Base-by-base conservation (phyloP, 2,329 filamentous ascomycete genomes). In the Sporothrix inflata region DNA sequence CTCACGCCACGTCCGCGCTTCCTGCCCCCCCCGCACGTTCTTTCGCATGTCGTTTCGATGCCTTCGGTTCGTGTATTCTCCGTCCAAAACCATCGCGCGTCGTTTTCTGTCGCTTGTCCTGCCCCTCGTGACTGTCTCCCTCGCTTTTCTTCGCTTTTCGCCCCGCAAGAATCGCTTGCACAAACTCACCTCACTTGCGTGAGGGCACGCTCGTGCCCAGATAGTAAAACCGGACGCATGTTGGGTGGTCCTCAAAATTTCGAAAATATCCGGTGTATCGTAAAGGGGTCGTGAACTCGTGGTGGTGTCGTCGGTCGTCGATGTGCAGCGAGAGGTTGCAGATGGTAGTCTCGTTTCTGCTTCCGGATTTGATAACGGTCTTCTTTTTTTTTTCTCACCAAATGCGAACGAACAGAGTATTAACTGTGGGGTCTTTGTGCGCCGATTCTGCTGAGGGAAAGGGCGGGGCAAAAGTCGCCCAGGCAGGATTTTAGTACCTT, bases 171-270 rank as follows among this genome's bases (percentile, higher is more conserved):
- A 47, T n/a, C 34, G 38, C 45, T 53, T 42, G 34, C n/a, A 4
- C 38, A 12, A 49, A 72, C 75, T 40, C 70, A 77, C 75, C 71
- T 76, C 84, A 98, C 95, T 84, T 98, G 94, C 81, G 94, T 97
- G 84, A 97, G 89, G 84, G 94, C 93, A 86, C 94, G 92, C 88
- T 97, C 94, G 90, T 99, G 96, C 84, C 96, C 96, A 82, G 94
- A 91, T 79, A 99, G 89, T 79, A 99, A 88, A 84, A 98, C 97
- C 81, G 96, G 96, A 87, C 96, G 94, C 96, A 99, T 99, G 75
- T 84, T 94, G 85, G 83, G 80, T 21, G 19, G 77, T 76, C 77
- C 75, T 75, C 76, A 45, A 16, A 24, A 16, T 7, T 55, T 30
- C 14, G 12, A 8, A 8, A 49, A 24, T 42, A 47, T 57, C 53